Base-by-base conservation (phyloP, 2,329 filamentous ascomycete genomes). In the Sclerotinia minor region DNA sequence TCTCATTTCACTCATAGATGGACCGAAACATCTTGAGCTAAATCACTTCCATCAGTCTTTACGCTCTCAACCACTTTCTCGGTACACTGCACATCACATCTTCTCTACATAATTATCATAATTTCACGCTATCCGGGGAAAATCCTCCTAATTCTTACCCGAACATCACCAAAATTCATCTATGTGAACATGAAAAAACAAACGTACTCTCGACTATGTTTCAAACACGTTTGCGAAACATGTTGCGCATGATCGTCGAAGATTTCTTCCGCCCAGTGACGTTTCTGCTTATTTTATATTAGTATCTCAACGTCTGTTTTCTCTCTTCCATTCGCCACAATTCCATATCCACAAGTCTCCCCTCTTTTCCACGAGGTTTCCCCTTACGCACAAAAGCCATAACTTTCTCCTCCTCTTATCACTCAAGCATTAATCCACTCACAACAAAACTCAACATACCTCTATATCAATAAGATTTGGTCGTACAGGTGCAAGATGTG, bases 241-340 rank as follows among this genome's bases (percentile, higher is more conserved):
- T 73, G 74, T 0, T 83, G 83, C n/a, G 83, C 78, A 1, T 83
- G 83, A 26, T 83, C 78, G 0, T 83, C 83, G 71, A 89, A 88
- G 32, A 89, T 86, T 52, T 84, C 81, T 71, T 87, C 82, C 7
- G 86, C 85, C 87, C 87, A 89, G 73, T 89, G 86, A 5, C 80
- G 77, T 61, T 78, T 78, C 84, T 87, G 55, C 47, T 3, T 66
- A 69, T 70, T 21, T 32, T 7, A 53, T 53, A 8, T 21, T 21
- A 54, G 32, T 17, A 54, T 32, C 29, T 55, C 32, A 6, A 55
- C 5, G 38, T 55, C 9, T 4, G 8, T 35, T 13, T 19, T 55
- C n/a, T 38, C 19, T 21, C 21, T 35, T 32, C 15, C 21, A 5
- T 52, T 5, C 15, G 0, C 9, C 35, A 3, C 11, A 13, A 38